phyloP scores from a whole-genome alignment of 257 asterid genomes.

The Datura wrightii region DNA sequence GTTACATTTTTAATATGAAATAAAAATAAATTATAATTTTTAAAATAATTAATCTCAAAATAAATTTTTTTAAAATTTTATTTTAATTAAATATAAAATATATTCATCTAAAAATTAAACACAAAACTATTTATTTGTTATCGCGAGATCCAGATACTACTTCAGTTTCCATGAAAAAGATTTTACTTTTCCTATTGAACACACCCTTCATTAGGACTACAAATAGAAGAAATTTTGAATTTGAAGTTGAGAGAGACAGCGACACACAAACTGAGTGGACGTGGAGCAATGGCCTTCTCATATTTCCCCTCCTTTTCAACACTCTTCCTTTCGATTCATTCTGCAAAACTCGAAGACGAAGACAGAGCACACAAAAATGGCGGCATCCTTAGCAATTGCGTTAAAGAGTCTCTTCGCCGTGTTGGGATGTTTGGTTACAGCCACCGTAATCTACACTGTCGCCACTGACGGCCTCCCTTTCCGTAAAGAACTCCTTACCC shows the following conservation, averaged over 20 bases:
- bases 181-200: no score
- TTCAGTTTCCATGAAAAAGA: no score
- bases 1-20: no score
- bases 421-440: conserved; percentile 62
- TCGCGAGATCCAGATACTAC: no score
- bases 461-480: conserved; percentile 77
- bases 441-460: conserved; percentile 61
- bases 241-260: not conserved
- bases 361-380: conserved; percentile 45
- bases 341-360: not conserved
- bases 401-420: conserved; percentile 59
- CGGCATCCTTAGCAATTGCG: conserved; percentile 47
- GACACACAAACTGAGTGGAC: conserved; percentile 27
- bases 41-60: no score
- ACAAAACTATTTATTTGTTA: no score
- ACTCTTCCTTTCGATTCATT: not conserved
- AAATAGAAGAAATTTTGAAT: not conserved
- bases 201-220: no score
- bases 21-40: no score
- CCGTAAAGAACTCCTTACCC: conserved; percentile 75
- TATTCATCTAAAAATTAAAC: no score
- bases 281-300: conserved; percentile 53
- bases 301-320: conserved; percentile 12
- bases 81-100: no score
- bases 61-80: no score